Base-by-base conservation (phyloP, 495 filamentous ascomycete species). In the Trichoderma erinaceum region DNA sequence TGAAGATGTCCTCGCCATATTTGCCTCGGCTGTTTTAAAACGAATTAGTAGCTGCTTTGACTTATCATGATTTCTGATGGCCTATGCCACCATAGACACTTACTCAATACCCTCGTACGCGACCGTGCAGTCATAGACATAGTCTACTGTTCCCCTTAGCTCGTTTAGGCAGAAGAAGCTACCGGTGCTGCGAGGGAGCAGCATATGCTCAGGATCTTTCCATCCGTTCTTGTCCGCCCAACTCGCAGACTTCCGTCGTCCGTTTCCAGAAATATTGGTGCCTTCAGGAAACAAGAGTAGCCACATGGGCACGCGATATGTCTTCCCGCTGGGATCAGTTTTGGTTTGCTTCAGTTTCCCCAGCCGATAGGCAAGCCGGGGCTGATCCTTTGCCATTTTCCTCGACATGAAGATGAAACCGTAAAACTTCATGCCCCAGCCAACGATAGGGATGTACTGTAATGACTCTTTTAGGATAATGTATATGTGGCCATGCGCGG, bases 401-500 rank as follows among this genome's bases (percentile, higher is more conserved):
- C 91, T 82, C 3, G 90, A 88, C 78, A 95, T 86, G 76, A 95
- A 94, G 70, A 95, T 89, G 78, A 94, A 95, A 65, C 89, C 85
- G 70, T 87, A 89, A 75, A 95, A 90, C 81, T 87, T 84, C 89
- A 93, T 93, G 38, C 90, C 92, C 70, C 83, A 85, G 0, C 91
- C 91, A 43, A 93, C 76, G 38, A 94, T 73, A 12, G 91, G 91
- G 25, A 93, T 86, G 63, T 84, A 88, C 75, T 90, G 92, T 67
- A 95, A 80, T 5, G 87, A 90, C 77, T 95, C 90, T 74, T 93
- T 93, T 16, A 94, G 77, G 72, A 95, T 92, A 70, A 95, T 93
- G 76, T 88, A 94, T 68, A 95, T 78, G 67, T 90, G 88, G n/a
- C 92, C 92, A 69, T 93, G 90, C 83, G 90, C 89, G 52, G 81